phyloP scores from a whole-genome alignment of 225 moss, liverwort and hornwort genomes.

The Straminergon stramineum region DNA sequence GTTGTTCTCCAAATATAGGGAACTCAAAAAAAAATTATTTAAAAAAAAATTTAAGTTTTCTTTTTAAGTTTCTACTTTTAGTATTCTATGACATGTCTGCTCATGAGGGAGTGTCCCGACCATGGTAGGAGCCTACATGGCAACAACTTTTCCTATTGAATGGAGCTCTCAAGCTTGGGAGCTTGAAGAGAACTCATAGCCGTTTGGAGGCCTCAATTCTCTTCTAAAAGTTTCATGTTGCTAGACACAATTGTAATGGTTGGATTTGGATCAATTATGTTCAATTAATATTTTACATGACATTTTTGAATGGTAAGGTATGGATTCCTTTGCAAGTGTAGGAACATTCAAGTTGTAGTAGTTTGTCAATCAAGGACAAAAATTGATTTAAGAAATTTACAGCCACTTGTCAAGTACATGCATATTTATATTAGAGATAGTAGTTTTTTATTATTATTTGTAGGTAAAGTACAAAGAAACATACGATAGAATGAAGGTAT shows the following conservation, averaged over 20 bases:
- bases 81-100: too few relatives aligned
- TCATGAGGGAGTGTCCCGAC: too few relatives aligned
- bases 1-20: too few relatives aligned
- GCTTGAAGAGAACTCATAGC: too few relatives aligned
- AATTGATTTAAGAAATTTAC: not conserved
- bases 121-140: too few relatives aligned
- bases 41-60: too few relatives aligned
- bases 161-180: too few relatives aligned
- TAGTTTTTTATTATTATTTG: not conserved
- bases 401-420: not conserved
- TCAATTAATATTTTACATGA: not conserved
- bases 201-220: too few relatives aligned
- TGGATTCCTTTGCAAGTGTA: fast-evolving
- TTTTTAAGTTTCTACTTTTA: too few relatives aligned
- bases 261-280: not conserved
- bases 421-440: not conserved
- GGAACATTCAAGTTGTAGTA: not conserved
- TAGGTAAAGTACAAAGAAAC: fast-evolving
- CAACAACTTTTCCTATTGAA: too few relatives aligned
- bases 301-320: too few relatives aligned
- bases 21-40: too few relatives aligned
- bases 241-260: not conserved
- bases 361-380: not conserved
- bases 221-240: not conserved
- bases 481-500: not conserved